Conservation (phyloP, 805 yeast species). For the Priceomyces carsonii region DNA sequence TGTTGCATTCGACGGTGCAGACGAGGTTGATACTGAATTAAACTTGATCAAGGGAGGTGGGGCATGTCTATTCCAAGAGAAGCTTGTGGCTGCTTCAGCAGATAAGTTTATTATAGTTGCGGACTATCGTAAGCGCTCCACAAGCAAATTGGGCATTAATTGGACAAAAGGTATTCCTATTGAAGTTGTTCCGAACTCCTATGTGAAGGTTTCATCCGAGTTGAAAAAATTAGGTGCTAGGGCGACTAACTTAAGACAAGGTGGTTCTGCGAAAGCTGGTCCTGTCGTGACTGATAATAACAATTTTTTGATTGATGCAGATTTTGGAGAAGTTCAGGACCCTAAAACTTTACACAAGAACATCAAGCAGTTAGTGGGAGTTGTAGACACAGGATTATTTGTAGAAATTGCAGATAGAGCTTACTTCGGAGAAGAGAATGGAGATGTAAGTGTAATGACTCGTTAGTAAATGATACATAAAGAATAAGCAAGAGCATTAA, state of each 20-base stretch:
- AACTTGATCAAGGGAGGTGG: slow-evolving; percentile 98
- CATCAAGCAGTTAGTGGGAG: slow-evolving; percentile 82
- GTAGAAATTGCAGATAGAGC: slow-evolving; percentile 72
- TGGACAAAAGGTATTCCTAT: slow-evolving; percentile 95
- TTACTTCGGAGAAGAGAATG: slow-evolving; percentile 86
- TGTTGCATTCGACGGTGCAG: slow-evolving; percentile 98
- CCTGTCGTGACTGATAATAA: slow-evolving; percentile 96
- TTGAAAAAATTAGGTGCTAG: slow-evolving; percentile 64
- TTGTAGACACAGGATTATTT: slow-evolving; percentile 94
- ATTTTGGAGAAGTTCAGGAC: slow-evolving; percentile 72
- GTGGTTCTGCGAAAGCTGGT: slow-evolving; percentile 92
- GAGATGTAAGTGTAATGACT: slow-evolving; percentile 41
- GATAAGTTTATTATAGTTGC: slow-evolving; percentile 83
- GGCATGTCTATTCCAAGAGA: slow-evolving; percentile 95
- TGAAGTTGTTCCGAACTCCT: slow-evolving; percentile 90
- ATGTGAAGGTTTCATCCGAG: slow-evolving; percentile 70
- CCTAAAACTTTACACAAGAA: slow-evolving; percentile 55
- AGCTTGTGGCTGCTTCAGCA: slow-evolving; percentile 83
- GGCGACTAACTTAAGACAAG: slow-evolving; percentile 70
- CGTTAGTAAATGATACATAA: too few species aligned
- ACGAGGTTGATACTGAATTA: slow-evolving; percentile 81
- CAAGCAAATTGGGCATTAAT: slow-evolving; percentile 62
- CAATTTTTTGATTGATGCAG: slow-evolving; percentile 89
- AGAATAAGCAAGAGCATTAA: too few species aligned
- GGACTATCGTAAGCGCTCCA: slow-evolving; percentile 82